Base-by-base conservation (phyloP, 805 yeast species). In the Candida endomychidarum region DNA sequence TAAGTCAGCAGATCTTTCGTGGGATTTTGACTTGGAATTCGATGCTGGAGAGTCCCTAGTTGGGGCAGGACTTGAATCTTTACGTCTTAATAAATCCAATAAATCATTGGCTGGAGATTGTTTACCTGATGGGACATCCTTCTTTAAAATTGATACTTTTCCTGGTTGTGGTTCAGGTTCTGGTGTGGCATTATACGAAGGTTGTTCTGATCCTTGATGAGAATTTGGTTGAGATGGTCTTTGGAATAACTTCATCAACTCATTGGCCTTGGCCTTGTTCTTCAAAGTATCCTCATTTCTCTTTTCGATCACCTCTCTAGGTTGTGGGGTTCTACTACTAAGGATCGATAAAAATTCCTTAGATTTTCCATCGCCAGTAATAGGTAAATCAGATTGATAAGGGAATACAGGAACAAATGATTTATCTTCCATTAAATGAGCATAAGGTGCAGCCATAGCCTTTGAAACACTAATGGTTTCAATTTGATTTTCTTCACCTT, bases 261-360 rank as follows among this genome's bases (percentile, higher is more conserved):
- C 47, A 38, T 60, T 56, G 12, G 69, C 68, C 38, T 57, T 62
- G 7, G 63, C 54, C 31, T 60, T 50, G 30, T 61, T 60, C 18
- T 42, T 58, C 17, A 54, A 55, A 3, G 48, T 33, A 21, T 54
- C 54, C 6, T 43, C 42, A 7, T 46, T 20, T 11, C 38, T 47
- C 32, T 27, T 34, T 8, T 17, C 33, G 14, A 18, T 16, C n/a
- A 16, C 16, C 15, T 34, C 36, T 21, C 22, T 19, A 25, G 40
- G 32, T 12, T 33, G 38, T 4, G 25, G 30, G 8, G 37, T 15
- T 24, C 48, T 48, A 22, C 57, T 60, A 25, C 65, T 70, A 50
- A 75, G 60, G 14, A 74, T 57, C 2, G 73, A 67, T 38, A 74
- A 60, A 10, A 75, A 50, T 37, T 72, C 76, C 45, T 63, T 65